These are phyloP conservation scores for Teratosphaeria zuluensis DNA, from an alignment of 2,329 filamentous ascomycete genomes.

Conservation along the genomic window DNA sequence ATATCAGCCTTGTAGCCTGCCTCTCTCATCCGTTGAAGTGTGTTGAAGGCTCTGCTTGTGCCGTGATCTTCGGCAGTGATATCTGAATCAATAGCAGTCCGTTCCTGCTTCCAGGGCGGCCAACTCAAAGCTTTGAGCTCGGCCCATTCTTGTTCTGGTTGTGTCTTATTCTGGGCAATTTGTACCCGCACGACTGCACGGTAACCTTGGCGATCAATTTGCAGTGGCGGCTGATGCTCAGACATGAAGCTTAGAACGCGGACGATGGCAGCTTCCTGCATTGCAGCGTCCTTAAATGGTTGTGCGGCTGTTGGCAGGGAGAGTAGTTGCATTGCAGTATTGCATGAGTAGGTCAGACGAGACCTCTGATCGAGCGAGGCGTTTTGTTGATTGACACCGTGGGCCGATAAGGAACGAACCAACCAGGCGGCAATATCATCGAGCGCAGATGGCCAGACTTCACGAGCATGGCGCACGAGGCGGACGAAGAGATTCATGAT, in stretches of 20 bases:
- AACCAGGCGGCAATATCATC: conserved; percentile 11
- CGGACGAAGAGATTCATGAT: conserved; percentile 35
- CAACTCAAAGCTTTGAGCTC: conserved; percentile 50
- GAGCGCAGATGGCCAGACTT: conserved; percentile 39
- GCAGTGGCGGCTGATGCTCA: conserved; percentile 41
- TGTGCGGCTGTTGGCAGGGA: conserved; percentile 32
- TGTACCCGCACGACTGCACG: conserved; percentile 47
- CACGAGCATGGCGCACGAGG: conserved; percentile 42
- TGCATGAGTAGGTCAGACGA: conserved; percentile 10
- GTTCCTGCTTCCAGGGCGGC: conserved; percentile 57
- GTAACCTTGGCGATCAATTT: conserved; percentile 50
- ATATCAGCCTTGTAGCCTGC: conserved; percentile 44
- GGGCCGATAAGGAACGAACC: conserved; percentile 6
- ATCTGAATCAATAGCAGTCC: conserved; percentile 49
- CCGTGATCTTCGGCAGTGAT: conserved; percentile 48
- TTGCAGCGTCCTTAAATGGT: conserved; percentile 39
- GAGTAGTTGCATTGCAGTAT: conserved; percentile 21
- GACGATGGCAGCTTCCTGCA: conserved; percentile 50
- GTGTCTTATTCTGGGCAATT: conserved; percentile 47
- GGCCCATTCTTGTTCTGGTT: conserved; percentile 47
- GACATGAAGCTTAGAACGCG: conserved; percentile 49
- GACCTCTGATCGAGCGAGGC: neutral
- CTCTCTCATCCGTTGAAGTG: conserved; percentile 47
- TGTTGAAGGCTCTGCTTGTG: conserved; percentile 46
- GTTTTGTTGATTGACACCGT: neutral